A percentile compares a stretch with the other conserved stretches of the same genome.
Evolutionary conservation across 1,139 yeast genomes (phyloP).

Genomic region (Lodderomyces metapsilosis): DNA sequence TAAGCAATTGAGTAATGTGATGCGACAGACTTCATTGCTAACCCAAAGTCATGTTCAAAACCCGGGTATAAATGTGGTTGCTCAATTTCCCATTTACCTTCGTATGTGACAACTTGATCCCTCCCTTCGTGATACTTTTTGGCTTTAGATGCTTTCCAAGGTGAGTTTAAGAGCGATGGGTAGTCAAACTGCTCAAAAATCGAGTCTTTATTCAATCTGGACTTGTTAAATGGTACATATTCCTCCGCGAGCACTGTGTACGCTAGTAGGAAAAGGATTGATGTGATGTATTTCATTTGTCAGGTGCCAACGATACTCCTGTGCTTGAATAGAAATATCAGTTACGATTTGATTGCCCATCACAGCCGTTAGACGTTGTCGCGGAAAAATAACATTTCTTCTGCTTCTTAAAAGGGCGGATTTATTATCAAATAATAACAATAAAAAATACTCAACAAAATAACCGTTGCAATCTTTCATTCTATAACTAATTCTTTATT

Average conservation of each 20-base stretch:
- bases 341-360: too few species aligned
- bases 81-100: constrained; percentile 74
- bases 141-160: constrained; percentile 68
- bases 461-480: too few species aligned
- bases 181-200: constrained; percentile 70
- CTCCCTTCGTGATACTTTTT: constrained; percentile 45
- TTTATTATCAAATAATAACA: too few species aligned
- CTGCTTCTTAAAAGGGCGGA: too few species aligned
- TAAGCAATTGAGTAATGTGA: constrained; percentile 78
- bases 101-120: constrained; percentile 43
- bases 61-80: constrained; percentile 53
- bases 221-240: constrained; percentile 32
- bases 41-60: constrained; percentile 62
- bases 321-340: too few species aligned
- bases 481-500: too few species aligned
- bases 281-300: background rate
- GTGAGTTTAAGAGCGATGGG: constrained; percentile 34
- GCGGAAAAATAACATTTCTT: too few species aligned
- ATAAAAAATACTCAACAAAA: too few species aligned
- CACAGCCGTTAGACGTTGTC: too few species aligned
- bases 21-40: constrained; percentile 72
- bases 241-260: background rate
- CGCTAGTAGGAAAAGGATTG: background rate
- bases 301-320: too few species aligned
- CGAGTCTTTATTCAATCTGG: constrained; percentile 35